These are phyloP conservation scores for Gracilariopsis chorda DNA, from an alignment of 23 red algal genomes.

Conservation along the genomic window DNA sequence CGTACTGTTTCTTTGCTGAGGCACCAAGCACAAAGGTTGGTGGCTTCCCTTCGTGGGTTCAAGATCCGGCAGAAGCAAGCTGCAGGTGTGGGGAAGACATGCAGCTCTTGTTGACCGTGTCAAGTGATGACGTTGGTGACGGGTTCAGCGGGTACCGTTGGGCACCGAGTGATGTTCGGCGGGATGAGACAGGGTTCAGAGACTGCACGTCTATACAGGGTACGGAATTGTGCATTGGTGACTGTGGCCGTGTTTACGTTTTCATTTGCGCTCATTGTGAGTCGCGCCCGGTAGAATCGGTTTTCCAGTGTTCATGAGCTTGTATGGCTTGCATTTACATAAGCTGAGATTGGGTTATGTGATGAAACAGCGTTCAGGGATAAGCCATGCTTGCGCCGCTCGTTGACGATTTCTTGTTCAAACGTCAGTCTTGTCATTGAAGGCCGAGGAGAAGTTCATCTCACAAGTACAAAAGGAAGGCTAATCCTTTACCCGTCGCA, in stretches of 20 bases:
- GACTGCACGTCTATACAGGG: neutral
- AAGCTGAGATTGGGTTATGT: too few species aligned
- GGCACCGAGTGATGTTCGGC: neutral
- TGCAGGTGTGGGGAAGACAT: neutral
- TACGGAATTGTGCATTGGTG: neutral
- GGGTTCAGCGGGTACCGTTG: neutral
- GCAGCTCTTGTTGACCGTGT: neutral
- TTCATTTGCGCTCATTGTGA: neutral
- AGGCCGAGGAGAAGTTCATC: too few species aligned
- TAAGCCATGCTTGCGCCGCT: too few species aligned
- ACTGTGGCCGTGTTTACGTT: neutral
- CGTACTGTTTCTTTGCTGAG: too few species aligned
- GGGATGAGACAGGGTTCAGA: neutral
- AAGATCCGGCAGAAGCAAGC: too few species aligned
- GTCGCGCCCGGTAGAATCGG: neutral
- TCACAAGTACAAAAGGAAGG: too few species aligned
- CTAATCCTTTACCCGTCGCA: too few species aligned
- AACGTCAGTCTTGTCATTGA: too few species aligned
- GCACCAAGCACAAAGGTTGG: too few species aligned
- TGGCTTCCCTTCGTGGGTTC: too few species aligned
- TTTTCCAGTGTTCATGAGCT: neutral
- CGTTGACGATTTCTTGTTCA: too few species aligned
- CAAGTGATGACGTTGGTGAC: neutral
- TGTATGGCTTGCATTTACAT: neutral
- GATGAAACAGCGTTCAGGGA: too few species aligned